Conservation (phyloP, 495 filamentous ascomycete genomes). For the Jackrogersella minutella region DNA sequence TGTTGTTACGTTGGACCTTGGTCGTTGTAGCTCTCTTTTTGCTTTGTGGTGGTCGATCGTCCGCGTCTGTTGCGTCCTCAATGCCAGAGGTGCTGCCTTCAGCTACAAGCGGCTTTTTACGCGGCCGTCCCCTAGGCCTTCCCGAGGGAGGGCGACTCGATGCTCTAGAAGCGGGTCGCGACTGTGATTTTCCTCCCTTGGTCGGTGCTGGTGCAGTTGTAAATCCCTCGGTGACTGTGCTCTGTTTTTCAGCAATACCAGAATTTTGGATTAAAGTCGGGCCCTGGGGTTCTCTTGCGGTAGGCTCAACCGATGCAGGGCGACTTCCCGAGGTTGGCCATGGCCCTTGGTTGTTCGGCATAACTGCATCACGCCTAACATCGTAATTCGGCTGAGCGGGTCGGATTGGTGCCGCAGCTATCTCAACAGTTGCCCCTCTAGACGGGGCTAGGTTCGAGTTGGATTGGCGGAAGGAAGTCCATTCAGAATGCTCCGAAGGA, state of each 20-base stretch:
- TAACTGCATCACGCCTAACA: slow-evolving; percentile 11
- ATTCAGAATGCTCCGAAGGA: slow-evolving; percentile 53
- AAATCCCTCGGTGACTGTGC: slow-evolving; percentile 14
- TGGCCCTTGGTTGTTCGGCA: slow-evolving; percentile 10
- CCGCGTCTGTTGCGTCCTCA: slow-evolving; percentile 73
- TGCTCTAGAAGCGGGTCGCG: slow-evolving; percentile 55
- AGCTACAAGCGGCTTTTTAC: slow-evolving; percentile 50
- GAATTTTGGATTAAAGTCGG: slow-evolving; percentile 11
- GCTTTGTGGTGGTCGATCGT: slow-evolving; percentile 56
- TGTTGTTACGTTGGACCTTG: slow-evolving; percentile 71
- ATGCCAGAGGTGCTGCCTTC: slow-evolving; percentile 70
- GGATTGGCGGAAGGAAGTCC: slow-evolving; percentile 59
- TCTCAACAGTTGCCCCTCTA: slow-evolving; percentile 5
- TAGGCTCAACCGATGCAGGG: slow-evolving; percentile 33
- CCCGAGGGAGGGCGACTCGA: slow-evolving; percentile 53
- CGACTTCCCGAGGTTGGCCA: slow-evolving; percentile 25
- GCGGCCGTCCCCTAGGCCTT: slow-evolving; percentile 55
- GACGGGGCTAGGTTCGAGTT: slow-evolving; percentile 49
- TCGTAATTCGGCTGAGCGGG: slow-evolving; percentile 33
- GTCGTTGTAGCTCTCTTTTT: slow-evolving; percentile 79
- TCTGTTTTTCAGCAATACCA: slow-evolving; percentile 20
- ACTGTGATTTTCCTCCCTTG: slow-evolving; percentile 39
- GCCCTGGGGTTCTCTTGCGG: slow-evolving; percentile 14
- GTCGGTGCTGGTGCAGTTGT: slow-evolving; percentile 19
- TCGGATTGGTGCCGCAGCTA: slow-evolving; percentile 37